Base-by-base conservation (phyloP, 2,329 filamentous ascomycete species). In the Colletotrichum trifolii region DNA sequence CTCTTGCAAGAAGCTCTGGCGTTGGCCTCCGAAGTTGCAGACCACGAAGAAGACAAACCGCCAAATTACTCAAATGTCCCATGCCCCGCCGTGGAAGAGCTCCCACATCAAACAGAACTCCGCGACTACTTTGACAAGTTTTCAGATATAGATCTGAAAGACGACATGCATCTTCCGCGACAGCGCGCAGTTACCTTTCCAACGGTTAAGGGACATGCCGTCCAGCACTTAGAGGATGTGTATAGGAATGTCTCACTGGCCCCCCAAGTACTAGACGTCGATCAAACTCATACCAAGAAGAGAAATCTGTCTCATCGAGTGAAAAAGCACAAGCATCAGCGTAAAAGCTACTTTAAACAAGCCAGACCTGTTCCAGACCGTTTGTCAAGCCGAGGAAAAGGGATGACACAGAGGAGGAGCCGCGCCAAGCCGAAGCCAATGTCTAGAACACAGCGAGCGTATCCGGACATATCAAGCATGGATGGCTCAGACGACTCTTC, bases 1-100 rank as follows among this genome's bases (percentile, higher is more conserved):
- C 76, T 85, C 15, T 69, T 85, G 6, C 78, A 74, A 38, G 82
- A 85, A 70, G 81, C 82, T 10, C 69, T 84, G 8, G 71, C 75
- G 2, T 71, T 85, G 46, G 82, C 81, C 10, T 75, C 78, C 15
- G 75, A 81, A 54, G 78, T 75, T 10, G 74, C 78, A 5, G 76
- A 78, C 38, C 71, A 67, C 10, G 73, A 77, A 13, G 72, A 75
- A 40, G 61, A 55, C 35, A 46, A 35, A 9, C 9, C 58, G 35
- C n/a, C 33, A 11, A 15, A 43, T 11, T 36, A 13, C 8, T 9
- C 12, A 13, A 52, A 5, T 10, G 36, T 36, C 17, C 57, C 52
- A 6, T 38, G 17, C 13, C 8, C 34, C 25, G 35, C 35, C 42
- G 38, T 36, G 5, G 36, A 57, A 8, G 47, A 45, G 13, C 5